Conservation (phyloP, 2,329 filamentous ascomycete genomes). For the Fusarium sp. region DNA sequence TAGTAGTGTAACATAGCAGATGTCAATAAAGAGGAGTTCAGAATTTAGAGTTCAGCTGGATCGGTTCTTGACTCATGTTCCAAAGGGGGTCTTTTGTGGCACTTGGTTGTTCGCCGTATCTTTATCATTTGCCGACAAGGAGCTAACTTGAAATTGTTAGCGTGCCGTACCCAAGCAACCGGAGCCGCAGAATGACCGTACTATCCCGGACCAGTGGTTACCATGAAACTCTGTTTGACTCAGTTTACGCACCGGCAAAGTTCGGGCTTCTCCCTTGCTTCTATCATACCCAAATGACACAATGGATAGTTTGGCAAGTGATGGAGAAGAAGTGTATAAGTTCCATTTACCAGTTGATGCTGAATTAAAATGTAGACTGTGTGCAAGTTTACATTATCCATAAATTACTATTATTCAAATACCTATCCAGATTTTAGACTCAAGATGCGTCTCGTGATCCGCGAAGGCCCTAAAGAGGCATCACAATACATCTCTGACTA, state of each 20-base stretch:
- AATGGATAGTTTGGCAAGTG: neutral
- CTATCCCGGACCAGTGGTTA: neutral
- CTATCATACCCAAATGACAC: neutral
- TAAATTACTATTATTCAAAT: neutral
- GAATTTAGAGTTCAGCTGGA: neutral
- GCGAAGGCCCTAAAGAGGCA: conserved; percentile 9
- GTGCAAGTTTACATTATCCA: neutral
- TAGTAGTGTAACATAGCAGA: neutral
- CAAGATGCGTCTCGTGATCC: conserved; percentile 18
- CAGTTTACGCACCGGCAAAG: neutral
- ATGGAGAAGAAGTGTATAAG: neutral
- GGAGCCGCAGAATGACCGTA: neutral
- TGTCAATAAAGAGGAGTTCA: neutral
- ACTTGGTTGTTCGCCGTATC: neutral
- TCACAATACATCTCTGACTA: conserved; percentile 17
- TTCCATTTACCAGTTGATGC: neutral
- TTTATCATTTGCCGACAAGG: neutral
- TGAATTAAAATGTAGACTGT: neutral
- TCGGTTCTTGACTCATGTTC: neutral
- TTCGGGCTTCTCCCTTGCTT: conserved; percentile 4
- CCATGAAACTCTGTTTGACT: neutral
- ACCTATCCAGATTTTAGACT: neutral
- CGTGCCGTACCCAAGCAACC: neutral
- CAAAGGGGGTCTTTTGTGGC: neutral
- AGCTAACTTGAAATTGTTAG: neutral